Evolutionary conservation across 768 basidiomycete species (phyloP).

Genomic region (Leccinellum rugosiceps): DNA sequence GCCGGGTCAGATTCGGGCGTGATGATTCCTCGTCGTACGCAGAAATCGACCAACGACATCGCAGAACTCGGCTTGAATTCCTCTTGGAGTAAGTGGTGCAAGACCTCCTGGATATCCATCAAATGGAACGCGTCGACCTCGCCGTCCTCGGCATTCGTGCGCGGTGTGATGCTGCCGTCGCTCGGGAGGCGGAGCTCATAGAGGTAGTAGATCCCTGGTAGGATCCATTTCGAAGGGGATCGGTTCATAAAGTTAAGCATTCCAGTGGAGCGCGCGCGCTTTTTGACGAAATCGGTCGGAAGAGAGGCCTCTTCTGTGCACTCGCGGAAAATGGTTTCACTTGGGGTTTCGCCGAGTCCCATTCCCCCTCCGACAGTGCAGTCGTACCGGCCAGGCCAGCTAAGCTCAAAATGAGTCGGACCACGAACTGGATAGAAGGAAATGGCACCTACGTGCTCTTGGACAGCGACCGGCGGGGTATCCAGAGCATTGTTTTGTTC

Average conservation of each 20-base stretch:
- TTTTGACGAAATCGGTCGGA: constrained; percentile 33
- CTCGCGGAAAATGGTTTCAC: constrained; percentile 39
- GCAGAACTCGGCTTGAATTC: constrained; percentile 44
- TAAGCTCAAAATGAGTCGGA: constrained; percentile 1
- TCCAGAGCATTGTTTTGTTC: constrained; percentile 34
- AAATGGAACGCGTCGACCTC: constrained; percentile 43
- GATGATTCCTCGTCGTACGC: constrained; percentile 35
- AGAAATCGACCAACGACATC: constrained; percentile 41
- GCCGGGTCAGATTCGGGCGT: constrained; percentile 22
- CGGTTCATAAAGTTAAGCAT: constrained; percentile 41
- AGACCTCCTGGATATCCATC: constrained; percentile 33
- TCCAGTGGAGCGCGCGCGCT: constrained; percentile 33
- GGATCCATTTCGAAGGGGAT: constrained; percentile 40
- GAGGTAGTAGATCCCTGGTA: constrained; percentile 45
- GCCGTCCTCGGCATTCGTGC: constrained; percentile 37
- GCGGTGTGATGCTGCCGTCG: constrained; percentile 33
- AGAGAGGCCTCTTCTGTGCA: constrained; percentile 43
- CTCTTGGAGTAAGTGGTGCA: constrained; percentile 32
- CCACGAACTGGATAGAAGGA: neutral
- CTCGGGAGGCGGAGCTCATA: constrained; percentile 41
- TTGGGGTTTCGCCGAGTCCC: constrained; percentile 36
- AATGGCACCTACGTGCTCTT: constrained; percentile 38
- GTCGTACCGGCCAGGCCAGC: constrained; percentile 37
- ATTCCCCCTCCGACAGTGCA: constrained; percentile 46
- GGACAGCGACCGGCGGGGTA: constrained; percentile 38